Evolutionary conservation across 2,329 filamentous ascomycete genomes (phyloP), one percentile per base, ranked within the genome.

Genomic region (Cladophialophora bantiana): DNA sequence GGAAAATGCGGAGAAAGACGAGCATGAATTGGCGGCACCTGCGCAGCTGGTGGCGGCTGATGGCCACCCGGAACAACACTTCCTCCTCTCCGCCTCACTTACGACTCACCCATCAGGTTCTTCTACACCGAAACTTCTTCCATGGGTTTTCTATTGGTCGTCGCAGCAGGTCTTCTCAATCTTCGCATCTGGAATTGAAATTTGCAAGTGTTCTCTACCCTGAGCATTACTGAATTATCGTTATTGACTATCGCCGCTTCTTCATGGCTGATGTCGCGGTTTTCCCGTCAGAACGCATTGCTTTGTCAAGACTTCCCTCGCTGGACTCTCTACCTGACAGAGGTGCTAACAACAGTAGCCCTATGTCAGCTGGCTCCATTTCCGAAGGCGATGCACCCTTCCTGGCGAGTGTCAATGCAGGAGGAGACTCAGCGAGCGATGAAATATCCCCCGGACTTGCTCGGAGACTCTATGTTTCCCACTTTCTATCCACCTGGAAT

Each of bases 401-500:
- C 45, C 45, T 50, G 45, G 20, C 45, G 3, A 3, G 7, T 7
- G 12, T 4, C 3, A 3, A 12, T 26, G 45, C 4, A 12, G 12
- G 7, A 20, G 45, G 12, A 31, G 12, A 26, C 45, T n/a, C 18
- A 26, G 45, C 45, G 4, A 26, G 13, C 4, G 18, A 50, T 50
- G 45, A 26, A 9, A 26, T 50, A 26, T 50, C 45, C 45, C 45
- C 45, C 12, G 18, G 45, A 50, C 45, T 50, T 20, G 45, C 45
- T 13, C 57, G 57, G 15, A 32, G 59, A 2, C 80, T 89, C 6
- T 90, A 88, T 72, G 73, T 80, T 0, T 89, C 87, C 0, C 88
- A 89, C 70, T 83, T 85, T 60, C 78, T 89, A 0, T 89, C 87
- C 4, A 85, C 87, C 57, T 89, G 86, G 85, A 90, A 89, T 75